Base-by-base conservation (phyloP, 164 flowering plant genomes). In the Akebia trifoliata region DNA sequence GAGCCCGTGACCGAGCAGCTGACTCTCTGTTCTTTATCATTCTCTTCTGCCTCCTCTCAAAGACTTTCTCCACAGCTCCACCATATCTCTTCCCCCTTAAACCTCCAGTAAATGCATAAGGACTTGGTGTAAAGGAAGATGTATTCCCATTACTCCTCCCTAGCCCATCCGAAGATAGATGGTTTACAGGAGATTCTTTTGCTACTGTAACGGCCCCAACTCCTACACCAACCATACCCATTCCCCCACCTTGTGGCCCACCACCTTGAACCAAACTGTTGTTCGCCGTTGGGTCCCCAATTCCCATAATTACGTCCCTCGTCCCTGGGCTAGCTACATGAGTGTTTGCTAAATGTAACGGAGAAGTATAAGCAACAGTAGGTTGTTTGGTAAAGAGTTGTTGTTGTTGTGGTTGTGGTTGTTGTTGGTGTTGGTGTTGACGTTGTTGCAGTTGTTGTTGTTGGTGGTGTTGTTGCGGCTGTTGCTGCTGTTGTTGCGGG, bases 11-110 rank as follows among this genome's bases (percentile, higher is more conserved):
- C 54, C 97, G 77, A 21, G 97, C 95, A 60, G 97, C 97, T 38
- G 97, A 90, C 58, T 90, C 97, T 66, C 97, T 74, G 63, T 90
- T 90, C 60, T 90, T 90, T 35, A 90, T 90, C 97, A 90, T 90
- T 54, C 97, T 84, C 68, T 79, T 79, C 50, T 84, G 87, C 76
- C 97, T 83, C 64, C 95, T 78, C 82, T 90, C 97, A 54, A 87
- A 81, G 10, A 82, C 93, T 64, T 87, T 87, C 75, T 87, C 95
- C 59, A 90, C 63, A 34, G 81, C 68, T 31, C 79, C 82, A 60
- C 71, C 21, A 26, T 73, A 17, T 71, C 72, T 82, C 67, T 87
- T 75, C 59, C 86, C 93, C 61, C 90, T 69, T 22, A 60, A 51
- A 35, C 74, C 76, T 63, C 72, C 95, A 74, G 76, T 85, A 64